Conservation (phyloP, 176 grass and related monocot genomes). For the Triticum monococcum region DNA sequence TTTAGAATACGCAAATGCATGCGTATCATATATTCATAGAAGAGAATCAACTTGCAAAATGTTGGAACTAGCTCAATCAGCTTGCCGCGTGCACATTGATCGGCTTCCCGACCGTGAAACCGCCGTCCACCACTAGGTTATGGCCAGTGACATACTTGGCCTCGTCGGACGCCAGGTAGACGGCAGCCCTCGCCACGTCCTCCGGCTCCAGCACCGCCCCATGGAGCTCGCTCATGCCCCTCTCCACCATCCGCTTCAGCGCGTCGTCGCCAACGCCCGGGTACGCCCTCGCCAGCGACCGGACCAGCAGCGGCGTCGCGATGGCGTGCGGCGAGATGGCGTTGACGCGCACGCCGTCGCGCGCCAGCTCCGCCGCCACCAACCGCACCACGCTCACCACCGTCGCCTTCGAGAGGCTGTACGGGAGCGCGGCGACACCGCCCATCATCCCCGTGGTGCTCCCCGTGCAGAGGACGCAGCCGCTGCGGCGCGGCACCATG, state of each 20-base stretch:
- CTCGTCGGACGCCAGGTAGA: slow-evolving; percentile 53
- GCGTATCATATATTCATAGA: too few relatives aligned
- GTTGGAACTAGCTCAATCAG: not conserved
- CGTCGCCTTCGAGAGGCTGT: slow-evolving; percentile 42
- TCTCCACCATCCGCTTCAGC: slow-evolving; percentile 35
- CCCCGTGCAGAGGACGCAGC: slow-evolving; percentile 74
- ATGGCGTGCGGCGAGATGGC: slow-evolving; percentile 45
- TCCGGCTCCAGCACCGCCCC: slow-evolving; percentile 39
- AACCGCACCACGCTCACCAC: slow-evolving; percentile 20
- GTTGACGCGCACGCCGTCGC: slow-evolving; percentile 40
- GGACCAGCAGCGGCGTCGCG: slow-evolving; percentile 42
- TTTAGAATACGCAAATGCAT: too few relatives aligned
- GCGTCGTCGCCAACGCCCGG: slow-evolving; percentile 30
- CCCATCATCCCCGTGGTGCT: slow-evolving; percentile 47
- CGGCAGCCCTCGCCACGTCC: slow-evolving; percentile 53
- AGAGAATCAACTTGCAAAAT: not conserved
- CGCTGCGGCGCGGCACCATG: slow-evolving; percentile 52
- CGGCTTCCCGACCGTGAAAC: slow-evolving; percentile 50
- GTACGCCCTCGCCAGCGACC: slow-evolving; percentile 6
- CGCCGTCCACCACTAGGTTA: slow-evolving; percentile 41
- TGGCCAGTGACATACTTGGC: slow-evolving; percentile 44
- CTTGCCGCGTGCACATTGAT: not conserved
- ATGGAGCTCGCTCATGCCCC: slow-evolving; percentile 21
- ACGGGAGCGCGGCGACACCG: slow-evolving; percentile 29
- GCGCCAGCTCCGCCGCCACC: slow-evolving; percentile 35